phyloP scores from a whole-genome alignment of 495 filamentous ascomycete genomes.

The Penicillium macrosclerotiorum region DNA sequence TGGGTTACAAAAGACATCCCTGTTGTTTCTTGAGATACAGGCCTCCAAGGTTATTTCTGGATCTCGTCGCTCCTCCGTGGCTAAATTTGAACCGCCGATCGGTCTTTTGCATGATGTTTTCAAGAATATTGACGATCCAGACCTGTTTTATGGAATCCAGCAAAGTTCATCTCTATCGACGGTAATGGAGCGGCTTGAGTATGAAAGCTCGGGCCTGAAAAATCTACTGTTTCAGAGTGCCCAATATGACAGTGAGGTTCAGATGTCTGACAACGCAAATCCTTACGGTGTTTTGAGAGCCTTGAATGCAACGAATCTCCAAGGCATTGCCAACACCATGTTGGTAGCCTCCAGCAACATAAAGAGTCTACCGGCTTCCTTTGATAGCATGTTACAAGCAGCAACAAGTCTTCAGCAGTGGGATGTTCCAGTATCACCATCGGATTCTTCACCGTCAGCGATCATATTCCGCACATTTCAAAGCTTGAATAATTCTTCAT shows the following conservation, averaged over 20 bases:
- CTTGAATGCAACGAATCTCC: constrained; percentile 45
- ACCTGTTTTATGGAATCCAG: constrained; percentile 92
- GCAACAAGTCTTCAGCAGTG: constrained; percentile 87
- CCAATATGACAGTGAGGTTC: constrained; percentile 82
- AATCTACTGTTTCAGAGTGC: constrained; percentile 88
- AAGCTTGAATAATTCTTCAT: constrained; percentile 64
- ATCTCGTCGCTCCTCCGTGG: constrained; percentile 66
- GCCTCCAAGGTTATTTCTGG: constrained; percentile 50
- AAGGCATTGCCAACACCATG: constrained; percentile 48
- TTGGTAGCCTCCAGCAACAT: constrained; percentile 26
- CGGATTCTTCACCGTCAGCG: constrained; percentile 58
- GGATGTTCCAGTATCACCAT: constrained; percentile 76
- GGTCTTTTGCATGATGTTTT: constrained; percentile 77
- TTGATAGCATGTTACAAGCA: constrained; percentile 72
- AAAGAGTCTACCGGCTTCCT: constrained; percentile 37
- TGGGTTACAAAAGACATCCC: constrained; percentile 80
- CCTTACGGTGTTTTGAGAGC: constrained; percentile 42
- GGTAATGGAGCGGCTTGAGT: constrained; percentile 81
- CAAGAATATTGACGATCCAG: constrained; percentile 88
- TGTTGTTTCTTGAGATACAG: constrained; percentile 78
- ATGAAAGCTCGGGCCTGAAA: constrained; percentile 84
- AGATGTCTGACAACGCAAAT: constrained; percentile 50
- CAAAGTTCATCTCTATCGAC: constrained; percentile 71
- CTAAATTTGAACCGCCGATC: constrained; percentile 56
- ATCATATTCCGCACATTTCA: constrained; percentile 80